phyloP scores from a whole-genome alignment of 2,329 filamentous ascomycete species.

The Penicillium sp. region DNA sequence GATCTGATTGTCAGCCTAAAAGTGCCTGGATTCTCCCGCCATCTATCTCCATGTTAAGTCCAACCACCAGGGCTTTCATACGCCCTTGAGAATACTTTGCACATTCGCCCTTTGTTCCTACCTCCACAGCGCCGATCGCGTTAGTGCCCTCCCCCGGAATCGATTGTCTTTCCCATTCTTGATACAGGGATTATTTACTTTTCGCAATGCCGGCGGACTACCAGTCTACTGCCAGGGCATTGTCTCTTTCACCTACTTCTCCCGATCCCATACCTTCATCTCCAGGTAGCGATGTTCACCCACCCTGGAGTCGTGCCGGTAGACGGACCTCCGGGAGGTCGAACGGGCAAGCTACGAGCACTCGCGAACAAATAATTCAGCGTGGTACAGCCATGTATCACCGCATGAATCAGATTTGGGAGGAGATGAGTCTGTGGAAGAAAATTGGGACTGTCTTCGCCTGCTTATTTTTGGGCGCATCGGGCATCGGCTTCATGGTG shows the following conservation, averaged over 20 bases:
- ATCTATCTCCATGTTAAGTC: slow-evolving; percentile 8
- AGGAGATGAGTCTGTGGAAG: slow-evolving; percentile 55
- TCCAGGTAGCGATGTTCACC: slow-evolving; percentile 42
- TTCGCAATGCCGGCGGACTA: slow-evolving; percentile 50
- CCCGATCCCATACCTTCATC: slow-evolving; percentile 48
- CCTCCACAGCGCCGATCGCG: slow-evolving; percentile 10
- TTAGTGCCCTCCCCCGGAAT: slow-evolving; percentile 14
- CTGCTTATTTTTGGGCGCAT: slow-evolving; percentile 51
- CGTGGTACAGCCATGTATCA: slow-evolving; percentile 37
- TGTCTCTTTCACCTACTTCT: slow-evolving; percentile 52
- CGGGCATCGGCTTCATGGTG: slow-evolving; percentile 68
- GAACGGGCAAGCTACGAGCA: slow-evolving; percentile 30
- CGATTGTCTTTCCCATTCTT: slow-evolving; percentile 2
- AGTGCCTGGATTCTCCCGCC: slow-evolving; percentile 1
- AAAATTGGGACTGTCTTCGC: slow-evolving; percentile 57
- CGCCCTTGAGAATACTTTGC: slow-evolving; percentile 4
- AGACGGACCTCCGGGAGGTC: slow-evolving; percentile 42
- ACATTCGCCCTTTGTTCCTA: not conserved
- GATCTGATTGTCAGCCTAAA: slow-evolving; percentile 7
- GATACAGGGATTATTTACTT: slow-evolving; percentile 6
- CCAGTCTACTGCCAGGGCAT: slow-evolving; percentile 52
- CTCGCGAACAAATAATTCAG: slow-evolving; percentile 42
- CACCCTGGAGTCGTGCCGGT: slow-evolving; percentile 53
- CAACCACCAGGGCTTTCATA: slow-evolving; percentile 28
- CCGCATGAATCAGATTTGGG: slow-evolving; percentile 36